Evolutionary conservation across 768 basidiomycete genomes (phyloP), one percentile per base, ranked within the genome.

Genomic region (Boletus sensibilis): DNA sequence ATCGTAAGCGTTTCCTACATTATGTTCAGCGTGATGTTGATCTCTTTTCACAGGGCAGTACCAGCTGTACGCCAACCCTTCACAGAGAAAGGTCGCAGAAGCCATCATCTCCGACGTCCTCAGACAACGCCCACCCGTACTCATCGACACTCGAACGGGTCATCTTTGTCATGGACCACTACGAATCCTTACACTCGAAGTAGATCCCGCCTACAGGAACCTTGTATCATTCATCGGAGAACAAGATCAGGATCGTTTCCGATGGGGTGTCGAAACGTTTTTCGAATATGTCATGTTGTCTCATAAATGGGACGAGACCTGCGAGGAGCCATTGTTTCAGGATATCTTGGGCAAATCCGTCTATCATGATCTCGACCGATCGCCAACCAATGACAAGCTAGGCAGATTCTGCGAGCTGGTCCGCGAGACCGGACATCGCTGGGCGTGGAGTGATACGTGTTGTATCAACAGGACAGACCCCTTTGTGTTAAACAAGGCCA

Each of bases 201-300:
- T 25, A 13, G 55, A 54, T 9, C 51, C 55, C 16, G 18, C 12
- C 5, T 54, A 54, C 12, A 33, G 2, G 11, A 20, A 37, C 9
- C 21, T 55, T 23, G 21, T 56, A 14, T 18, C 43, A 25, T 56
- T 33, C 31, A 45, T 56, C 11, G 31, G 23, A 13, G 20, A 18
- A 34, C 31, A 12, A 18, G 31, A 27, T 21, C 37, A 34, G 7
- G 31, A 34, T 35, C 23, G 4, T 27, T 56, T 56, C 53, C 29
- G 37, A 39, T 35, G 0, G 7, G 41, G 37, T 12, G 52, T 56
- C 37, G 53, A 56, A 31, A 16, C 33, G 3, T 55, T 40, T 55
- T 56, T 56, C 11, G 55, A 56, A n/a, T 56, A 55, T 16, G 55
- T 55, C 43, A 56, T 46, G 55, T 55, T 56, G 31, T 56, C 55